Evolutionary conservation across 208 protist species (phyloP).

Genomic region (Borovskyia barvae): DNA sequence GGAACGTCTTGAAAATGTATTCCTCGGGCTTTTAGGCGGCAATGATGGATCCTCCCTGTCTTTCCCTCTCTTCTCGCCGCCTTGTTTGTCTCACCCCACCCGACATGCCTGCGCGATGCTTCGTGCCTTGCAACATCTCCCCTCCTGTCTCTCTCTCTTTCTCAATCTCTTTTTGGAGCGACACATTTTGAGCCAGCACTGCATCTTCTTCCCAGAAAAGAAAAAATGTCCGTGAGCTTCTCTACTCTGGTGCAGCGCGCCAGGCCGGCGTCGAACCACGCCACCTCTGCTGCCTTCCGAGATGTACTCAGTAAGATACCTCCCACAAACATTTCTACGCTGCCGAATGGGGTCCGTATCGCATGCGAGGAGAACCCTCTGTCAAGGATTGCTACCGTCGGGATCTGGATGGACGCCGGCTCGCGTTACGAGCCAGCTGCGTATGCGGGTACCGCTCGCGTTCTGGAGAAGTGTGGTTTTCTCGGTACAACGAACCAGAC

Average conservation of each 20-base stretch:
- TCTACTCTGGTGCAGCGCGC: constrained; percentile 81
- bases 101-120: too few relatives aligned
- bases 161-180: constrained; percentile 5
- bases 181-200: too few relatives aligned
- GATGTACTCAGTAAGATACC: constrained; percentile 71
- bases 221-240: constrained; percentile 82
- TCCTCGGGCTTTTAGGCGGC: too few relatives aligned
- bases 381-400: constrained; percentile 94
- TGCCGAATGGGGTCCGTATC: constrained; percentile 96
- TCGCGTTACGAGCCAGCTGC: constrained; percentile 93
- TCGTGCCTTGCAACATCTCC: too few relatives aligned
- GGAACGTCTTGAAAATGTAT: too few relatives aligned
- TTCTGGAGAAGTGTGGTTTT: constrained; percentile 98
- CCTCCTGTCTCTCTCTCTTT: constrained; percentile 1
- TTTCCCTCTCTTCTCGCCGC: too few relatives aligned
- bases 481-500: constrained; percentile 93
- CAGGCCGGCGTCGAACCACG: constrained; percentile 72
- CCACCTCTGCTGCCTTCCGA: constrained; percentile 60
- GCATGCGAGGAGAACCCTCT: constrained; percentile 92
- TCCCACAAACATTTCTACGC: constrained; percentile 90
- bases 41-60: too few relatives aligned
- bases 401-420: constrained; percentile 97
- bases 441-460: constrained; percentile 97
- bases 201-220: too few relatives aligned
- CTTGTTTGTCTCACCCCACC: too few relatives aligned